Evolutionary conservation across 2,329 filamentous ascomycete species (phyloP).

Genomic region (Fusarium sp.): DNA sequence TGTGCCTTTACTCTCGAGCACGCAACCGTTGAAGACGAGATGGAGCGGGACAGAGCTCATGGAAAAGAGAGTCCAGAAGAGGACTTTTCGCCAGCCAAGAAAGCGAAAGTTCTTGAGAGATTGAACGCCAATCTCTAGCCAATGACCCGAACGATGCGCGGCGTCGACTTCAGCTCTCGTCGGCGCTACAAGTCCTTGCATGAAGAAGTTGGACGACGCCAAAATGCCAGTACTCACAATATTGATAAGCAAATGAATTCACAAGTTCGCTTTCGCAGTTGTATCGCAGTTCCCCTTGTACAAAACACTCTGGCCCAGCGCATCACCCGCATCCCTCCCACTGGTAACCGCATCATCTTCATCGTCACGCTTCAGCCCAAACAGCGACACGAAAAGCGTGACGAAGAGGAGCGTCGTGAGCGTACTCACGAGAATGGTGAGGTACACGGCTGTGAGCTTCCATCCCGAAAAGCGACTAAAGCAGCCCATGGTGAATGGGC

Average conservation of each 20-base stretch:
- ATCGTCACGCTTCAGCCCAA: background rate
- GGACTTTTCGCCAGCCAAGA: background rate
- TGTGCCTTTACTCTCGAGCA: slow-evolving; percentile 16
- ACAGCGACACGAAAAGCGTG: slow-evolving; percentile 18
- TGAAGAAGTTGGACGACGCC: slow-evolving; percentile 49
- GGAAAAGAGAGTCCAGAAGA: slow-evolving; percentile 14
- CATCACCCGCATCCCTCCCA: background rate
- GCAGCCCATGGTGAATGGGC: background rate
- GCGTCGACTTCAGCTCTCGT: slow-evolving; percentile 45
- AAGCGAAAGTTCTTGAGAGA: slow-evolving; percentile 28
- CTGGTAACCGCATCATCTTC: accelerated
- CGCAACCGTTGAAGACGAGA: slow-evolving; percentile 20
- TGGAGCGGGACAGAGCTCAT: slow-evolving; percentile 19
- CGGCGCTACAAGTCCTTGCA: slow-evolving; percentile 48
- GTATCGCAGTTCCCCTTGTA: background rate
- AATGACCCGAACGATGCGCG: slow-evolving; percentile 16
- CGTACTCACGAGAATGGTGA: slow-evolving; percentile 1
- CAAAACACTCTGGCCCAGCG: slow-evolving; percentile 7
- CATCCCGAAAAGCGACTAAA: slow-evolving; percentile 13
- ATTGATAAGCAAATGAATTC: slow-evolving; percentile 31
- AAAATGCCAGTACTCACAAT: slow-evolving; percentile 42
- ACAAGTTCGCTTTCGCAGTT: background rate
- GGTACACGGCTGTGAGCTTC: slow-evolving; percentile 19
- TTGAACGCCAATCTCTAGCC: slow-evolving; percentile 40
- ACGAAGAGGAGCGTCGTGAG: slow-evolving; percentile 6